Conservation (phyloP, 129 eudicot species). For the Flaveria ramosissima region DNA sequence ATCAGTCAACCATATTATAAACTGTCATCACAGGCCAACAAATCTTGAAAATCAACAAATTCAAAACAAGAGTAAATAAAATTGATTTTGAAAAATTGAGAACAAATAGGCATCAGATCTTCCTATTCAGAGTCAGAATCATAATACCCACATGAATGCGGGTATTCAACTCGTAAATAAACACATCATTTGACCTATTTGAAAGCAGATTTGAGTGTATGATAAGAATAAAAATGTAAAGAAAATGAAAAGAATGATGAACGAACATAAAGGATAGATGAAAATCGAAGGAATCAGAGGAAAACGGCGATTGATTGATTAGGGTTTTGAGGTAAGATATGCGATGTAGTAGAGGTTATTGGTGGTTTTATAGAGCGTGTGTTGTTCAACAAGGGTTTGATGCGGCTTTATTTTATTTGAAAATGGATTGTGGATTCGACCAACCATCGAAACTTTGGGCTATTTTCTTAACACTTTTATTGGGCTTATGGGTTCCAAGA, state of each 20-base stretch:
- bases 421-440: neutral
- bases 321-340: slow-evolving; percentile 22
- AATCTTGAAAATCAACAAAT: neutral
- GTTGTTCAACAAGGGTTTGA: slow-evolving; percentile 14
- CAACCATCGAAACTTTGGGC: slow-evolving; percentile 6
- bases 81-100: neutral
- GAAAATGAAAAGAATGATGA: too few species aligned
- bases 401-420: neutral
- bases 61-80: neutral
- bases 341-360: neutral
- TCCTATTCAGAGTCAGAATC: slow-evolving; percentile 71
- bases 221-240: neutral
- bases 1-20: slow-evolving; percentile 39
- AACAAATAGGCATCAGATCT: slow-evolving; percentile 72
- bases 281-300: neutral
- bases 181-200: slow-evolving; percentile 56
- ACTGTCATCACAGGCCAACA: slow-evolving; percentile 51
- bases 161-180: slow-evolving; percentile 49
- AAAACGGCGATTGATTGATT: slow-evolving; percentile 2
- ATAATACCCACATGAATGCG: slow-evolving; percentile 37
- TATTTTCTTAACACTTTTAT: neutral
- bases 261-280: neutral
- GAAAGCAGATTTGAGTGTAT: neutral
- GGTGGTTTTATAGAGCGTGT: slow-evolving; percentile 31
- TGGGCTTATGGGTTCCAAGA: neutral